These are phyloP conservation scores for Phaffia tasmanica DNA, from an alignment of 768 basidiomycete species.

Conservation along the genomic window DNA sequence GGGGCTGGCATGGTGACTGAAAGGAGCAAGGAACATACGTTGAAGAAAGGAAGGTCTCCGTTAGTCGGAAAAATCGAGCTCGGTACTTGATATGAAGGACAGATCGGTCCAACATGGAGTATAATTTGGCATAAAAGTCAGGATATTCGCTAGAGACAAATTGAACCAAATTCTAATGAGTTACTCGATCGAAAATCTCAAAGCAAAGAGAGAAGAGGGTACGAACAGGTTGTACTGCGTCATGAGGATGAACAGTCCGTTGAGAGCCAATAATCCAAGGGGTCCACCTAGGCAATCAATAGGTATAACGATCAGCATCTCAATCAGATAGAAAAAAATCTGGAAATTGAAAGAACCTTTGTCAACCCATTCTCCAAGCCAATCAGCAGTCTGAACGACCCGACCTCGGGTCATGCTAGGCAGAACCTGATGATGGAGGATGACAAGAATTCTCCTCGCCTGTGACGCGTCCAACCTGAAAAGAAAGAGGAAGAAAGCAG, in stretches of 20 bases:
- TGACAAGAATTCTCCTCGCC: conserved; percentile 53
- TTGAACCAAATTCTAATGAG: neutral
- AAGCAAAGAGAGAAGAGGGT: conserved; percentile 12
- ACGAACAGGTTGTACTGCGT: conserved; percentile 84
- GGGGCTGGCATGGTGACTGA: neutral
- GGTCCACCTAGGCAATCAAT: conserved; percentile 51
- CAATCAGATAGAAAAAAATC: neutral
- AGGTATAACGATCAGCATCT: neutral
- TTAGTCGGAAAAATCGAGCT: conserved; percentile 85
- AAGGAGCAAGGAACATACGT: conserved; percentile 49
- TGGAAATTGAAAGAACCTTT: conserved; percentile 46
- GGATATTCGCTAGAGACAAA: conserved; percentile 67
- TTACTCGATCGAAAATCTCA: neutral
- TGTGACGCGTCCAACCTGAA: conserved; percentile 32
- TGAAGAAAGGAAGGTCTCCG: conserved; percentile 81
- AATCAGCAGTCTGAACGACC: conserved; percentile 61
- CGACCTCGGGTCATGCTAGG: conserved; percentile 58
- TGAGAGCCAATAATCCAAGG: conserved; percentile 76
- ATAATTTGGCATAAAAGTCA: conserved; percentile 82
- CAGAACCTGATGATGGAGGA: conserved; percentile 72
- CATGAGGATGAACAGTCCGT: conserved; percentile 81
- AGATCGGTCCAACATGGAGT: conserved; percentile 74
- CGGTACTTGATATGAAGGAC: conserved; percentile 85
- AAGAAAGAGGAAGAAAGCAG: neutral
- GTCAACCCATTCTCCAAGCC: conserved; percentile 75